Percentiles rank a stretch among this genome's conserved stretches.
These are phyloP conservation scores for Tricholoma saponaceum DNA, from an alignment of 768 basidiomycete genomes.

Conservation along the genomic window DNA sequence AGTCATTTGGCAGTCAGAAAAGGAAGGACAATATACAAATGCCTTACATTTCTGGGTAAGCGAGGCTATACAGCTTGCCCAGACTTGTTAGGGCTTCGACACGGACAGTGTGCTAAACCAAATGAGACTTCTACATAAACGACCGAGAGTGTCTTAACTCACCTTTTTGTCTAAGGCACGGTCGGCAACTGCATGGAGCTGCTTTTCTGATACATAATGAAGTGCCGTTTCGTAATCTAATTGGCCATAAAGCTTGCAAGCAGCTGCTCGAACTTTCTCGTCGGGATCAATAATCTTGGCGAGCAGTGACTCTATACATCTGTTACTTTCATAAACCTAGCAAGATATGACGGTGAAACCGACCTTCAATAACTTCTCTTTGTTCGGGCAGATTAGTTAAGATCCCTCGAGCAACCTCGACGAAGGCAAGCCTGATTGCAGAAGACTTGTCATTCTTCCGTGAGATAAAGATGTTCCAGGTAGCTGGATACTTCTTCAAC, in stretches of 20 bases:
- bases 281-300: constrained; percentile 82
- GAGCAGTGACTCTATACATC: constrained; percentile 46
- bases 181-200: constrained; percentile 61
- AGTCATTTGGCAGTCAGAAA: constrained; percentile 4
- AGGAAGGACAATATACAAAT: background rate
- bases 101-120: constrained; percentile 57
- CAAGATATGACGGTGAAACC: constrained; percentile 13
- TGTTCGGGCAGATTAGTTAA: constrained; percentile 65
- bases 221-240: constrained; percentile 89
- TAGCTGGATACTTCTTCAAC: constrained; percentile 71
- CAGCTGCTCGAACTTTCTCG: constrained; percentile 84
- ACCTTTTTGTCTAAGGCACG: constrained; percentile 88
- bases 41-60: constrained; percentile 87
- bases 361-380: constrained; percentile 69
- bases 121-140: background rate
- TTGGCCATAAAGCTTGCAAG: constrained; percentile 75
- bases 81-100: constrained; percentile 73
- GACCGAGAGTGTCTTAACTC: constrained; percentile 7
- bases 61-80: constrained; percentile 74
- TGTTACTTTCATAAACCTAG: background rate
- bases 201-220: constrained; percentile 68
- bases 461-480: constrained; percentile 83
- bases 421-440: constrained; percentile 70
- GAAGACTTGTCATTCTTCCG: constrained; percentile 74
- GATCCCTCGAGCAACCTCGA: constrained; percentile 64